Percentiles rank a stretch among this genome's conserved stretches.
These are phyloP conservation scores for Stachybotrys echinatus DNA, from an alignment of 2,329 filamentous ascomycete species.

Conservation along the genomic window DNA sequence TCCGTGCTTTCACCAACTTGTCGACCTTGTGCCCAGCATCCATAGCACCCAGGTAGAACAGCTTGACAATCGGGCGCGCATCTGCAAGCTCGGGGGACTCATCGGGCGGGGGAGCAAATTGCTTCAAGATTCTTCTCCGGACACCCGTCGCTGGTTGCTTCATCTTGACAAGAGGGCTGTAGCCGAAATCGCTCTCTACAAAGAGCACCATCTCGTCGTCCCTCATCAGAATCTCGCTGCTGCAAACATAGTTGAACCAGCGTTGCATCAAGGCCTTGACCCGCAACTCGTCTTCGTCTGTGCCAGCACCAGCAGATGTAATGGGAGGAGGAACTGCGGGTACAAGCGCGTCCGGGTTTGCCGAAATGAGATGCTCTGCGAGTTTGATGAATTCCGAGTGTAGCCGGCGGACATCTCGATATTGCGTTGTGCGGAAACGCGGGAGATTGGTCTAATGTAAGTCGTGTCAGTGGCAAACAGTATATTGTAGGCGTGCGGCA, in stretches of 20 bases:
- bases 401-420: constrained; percentile 90
- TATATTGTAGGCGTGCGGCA: no score
- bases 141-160: constrained; percentile 97
- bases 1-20: constrained; percentile 82
- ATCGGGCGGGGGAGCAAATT: constrained; percentile 95
- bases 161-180: constrained; percentile 90
- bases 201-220: constrained; percentile 98
- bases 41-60: constrained; percentile 94
- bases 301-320: constrained; percentile 90
- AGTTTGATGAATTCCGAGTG: constrained; percentile 96
- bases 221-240: constrained; percentile 85
- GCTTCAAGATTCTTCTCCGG: constrained; percentile 90
- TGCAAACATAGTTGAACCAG: constrained; percentile 92
- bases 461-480: no score
- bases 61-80: constrained; percentile 84
- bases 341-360: constrained; percentile 93
- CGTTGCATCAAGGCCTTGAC: constrained; percentile 87
- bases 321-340: constrained; percentile 92
- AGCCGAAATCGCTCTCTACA: constrained; percentile 98
- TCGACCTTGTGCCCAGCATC: constrained; percentile 97
- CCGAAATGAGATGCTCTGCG: constrained; percentile 91
- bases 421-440: constrained; percentile 95
- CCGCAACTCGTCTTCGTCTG: constrained; percentile 87
- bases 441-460: constrained; percentile 87
- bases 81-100: constrained; percentile 93